phyloP scores from a whole-genome alignment of 179 eudicot species.

The Spinacia oleracea region DNA sequence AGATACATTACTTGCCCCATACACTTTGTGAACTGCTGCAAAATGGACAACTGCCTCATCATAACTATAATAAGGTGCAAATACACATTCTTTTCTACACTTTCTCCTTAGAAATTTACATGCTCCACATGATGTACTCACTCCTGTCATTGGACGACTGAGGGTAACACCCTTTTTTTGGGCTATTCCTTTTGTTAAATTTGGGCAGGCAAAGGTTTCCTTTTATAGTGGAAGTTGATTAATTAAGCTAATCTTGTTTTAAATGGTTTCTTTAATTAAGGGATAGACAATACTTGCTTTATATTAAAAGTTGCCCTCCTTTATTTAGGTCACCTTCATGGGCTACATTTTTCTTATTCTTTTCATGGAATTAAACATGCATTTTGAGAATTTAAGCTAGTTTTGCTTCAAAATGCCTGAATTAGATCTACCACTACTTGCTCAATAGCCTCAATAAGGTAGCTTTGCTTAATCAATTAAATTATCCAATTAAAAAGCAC shows the following conservation, averaged over 20 bases:
- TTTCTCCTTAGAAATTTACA: constrained; percentile 70
- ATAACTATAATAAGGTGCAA: constrained; percentile 60
- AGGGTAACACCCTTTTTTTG: not conserved
- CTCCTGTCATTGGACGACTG: constrained; percentile 77
- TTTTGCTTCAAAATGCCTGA: constrained; percentile 5
- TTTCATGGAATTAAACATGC: constrained; percentile 22
- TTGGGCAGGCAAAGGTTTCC: constrained; percentile 8
- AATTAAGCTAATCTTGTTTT: not conserved
- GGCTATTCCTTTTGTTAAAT: not conserved
- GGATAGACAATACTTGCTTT: constrained; percentile 21
- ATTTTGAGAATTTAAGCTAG: constrained; percentile 31
- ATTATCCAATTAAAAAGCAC: constrained; percentile 10
- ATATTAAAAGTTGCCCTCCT: constrained; percentile 34
- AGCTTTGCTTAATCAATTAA: constrained; percentile 14
- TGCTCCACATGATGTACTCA: constrained; percentile 62
- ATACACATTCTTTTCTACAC: constrained; percentile 59
- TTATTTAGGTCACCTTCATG: constrained; percentile 66
- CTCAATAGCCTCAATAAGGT: constrained; percentile 27
- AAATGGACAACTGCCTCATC: constrained; percentile 57
- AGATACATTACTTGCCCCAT: constrained; percentile 72
- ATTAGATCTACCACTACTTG: constrained; percentile 14
- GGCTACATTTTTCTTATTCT: constrained; percentile 53
- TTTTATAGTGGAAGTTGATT: constrained; percentile 36
- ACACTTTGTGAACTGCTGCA: constrained; percentile 67
- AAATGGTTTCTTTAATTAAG: not conserved